These are phyloP conservation scores for Vaccinium corymbosum DNA, from an alignment of 148 eudicot genomes.

Conservation along the genomic window DNA sequence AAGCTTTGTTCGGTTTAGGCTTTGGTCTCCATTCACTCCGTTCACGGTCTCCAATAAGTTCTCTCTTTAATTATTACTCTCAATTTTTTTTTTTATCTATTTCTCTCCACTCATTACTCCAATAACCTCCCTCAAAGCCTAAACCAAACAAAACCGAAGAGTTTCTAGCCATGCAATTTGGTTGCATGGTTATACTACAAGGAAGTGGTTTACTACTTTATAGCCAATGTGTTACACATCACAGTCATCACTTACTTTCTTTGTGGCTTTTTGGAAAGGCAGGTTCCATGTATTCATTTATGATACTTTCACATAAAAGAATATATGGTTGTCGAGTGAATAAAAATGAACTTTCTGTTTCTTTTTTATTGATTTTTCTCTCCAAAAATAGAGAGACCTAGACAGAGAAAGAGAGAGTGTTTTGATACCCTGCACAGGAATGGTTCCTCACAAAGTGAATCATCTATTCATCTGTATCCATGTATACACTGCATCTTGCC, in stretches of 20 bases:
- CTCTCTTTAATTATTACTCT: no score
- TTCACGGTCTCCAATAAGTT: no score
- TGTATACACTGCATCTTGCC: no score
- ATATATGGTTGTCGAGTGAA: no score
- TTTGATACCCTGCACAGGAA: background rate
- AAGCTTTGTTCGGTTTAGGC: no score
- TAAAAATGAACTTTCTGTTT: background rate
- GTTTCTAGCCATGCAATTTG: background rate
- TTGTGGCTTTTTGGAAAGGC: background rate
- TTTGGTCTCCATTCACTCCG: no score
- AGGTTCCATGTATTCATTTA: background rate
- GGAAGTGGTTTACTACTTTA: background rate
- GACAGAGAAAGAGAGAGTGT: background rate
- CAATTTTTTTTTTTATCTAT: no score
- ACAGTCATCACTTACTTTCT: background rate
- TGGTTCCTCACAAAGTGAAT: background rate
- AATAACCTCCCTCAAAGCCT: no score
- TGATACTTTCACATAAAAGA: background rate
- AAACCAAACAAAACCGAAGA: background rate
- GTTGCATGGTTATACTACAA: background rate
- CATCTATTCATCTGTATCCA: no score
- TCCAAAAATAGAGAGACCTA: background rate
- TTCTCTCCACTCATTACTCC: no score
- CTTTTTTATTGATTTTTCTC: background rate
- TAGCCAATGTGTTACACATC: background rate